Evolutionary conservation across 148 eudicot species (phyloP).

Genomic region (Oxyria digyna): DNA sequence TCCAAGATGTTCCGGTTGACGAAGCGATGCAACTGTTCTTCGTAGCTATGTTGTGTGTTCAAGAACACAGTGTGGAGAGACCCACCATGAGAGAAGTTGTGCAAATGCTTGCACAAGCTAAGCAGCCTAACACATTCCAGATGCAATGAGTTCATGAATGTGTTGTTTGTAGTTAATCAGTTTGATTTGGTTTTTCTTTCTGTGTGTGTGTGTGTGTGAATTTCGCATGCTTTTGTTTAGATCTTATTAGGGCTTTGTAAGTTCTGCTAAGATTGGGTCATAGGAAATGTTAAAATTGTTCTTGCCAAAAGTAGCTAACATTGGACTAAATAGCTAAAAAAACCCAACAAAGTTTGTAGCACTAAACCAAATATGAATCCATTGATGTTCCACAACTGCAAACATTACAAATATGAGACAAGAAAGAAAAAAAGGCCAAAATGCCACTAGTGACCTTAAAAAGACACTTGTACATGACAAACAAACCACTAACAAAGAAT

Average conservation of each 20-base stretch:
- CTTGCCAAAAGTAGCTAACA: slow-evolving; percentile 5
- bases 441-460: neutral
- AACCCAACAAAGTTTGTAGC: neutral
- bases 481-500: slow-evolving; percentile 6
- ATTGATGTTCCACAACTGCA: neutral
- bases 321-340: too few relatives aligned
- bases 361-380: neutral
- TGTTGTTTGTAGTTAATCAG: neutral
- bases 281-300: neutral
- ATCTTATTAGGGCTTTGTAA: neutral
- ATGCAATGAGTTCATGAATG: slow-evolving; percentile 29
- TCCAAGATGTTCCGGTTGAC: slow-evolving; percentile 21
- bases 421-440: slow-evolving; percentile 4
- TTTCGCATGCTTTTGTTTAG: neutral
- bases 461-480: slow-evolving; percentile 4
- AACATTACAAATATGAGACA: neutral
- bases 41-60: slow-evolving; percentile 44
- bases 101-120: slow-evolving; percentile 55
- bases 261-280: slow-evolving; percentile 1
- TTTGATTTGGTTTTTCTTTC: neutral
- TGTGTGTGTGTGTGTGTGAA: neutral
- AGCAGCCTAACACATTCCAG: slow-evolving; percentile 36
- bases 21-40: slow-evolving; percentile 49
- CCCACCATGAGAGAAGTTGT: slow-evolving; percentile 61
- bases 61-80: slow-evolving; percentile 45